These are phyloP conservation scores for Pleurotus salmoneostramineus DNA, from an alignment of 768 basidiomycete genomes.

Conservation along the genomic window DNA sequence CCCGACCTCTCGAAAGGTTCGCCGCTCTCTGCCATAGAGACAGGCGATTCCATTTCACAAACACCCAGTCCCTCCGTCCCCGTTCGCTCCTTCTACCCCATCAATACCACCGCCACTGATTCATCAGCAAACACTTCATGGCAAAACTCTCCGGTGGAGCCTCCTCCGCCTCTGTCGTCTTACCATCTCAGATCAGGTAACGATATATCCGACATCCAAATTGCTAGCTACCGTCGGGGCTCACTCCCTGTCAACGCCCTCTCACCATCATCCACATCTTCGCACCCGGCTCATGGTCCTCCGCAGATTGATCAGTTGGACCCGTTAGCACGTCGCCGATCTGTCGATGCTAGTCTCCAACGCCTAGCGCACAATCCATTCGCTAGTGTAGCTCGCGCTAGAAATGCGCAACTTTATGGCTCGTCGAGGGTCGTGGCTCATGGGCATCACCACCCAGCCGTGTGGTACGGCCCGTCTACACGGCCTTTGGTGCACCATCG, in stretches of 20 bases:
- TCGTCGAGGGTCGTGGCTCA: slow-evolving; percentile 21
- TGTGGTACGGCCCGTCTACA: slow-evolving; percentile 17
- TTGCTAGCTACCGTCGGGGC: slow-evolving; percentile 41
- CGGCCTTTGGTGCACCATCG: slow-evolving; percentile 17
- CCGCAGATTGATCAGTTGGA: slow-evolving; percentile 38
- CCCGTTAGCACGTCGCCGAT: slow-evolving; percentile 36
- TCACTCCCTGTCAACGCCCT: slow-evolving; percentile 50
- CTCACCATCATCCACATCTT: slow-evolving; percentile 5
- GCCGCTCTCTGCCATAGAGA: not conserved
- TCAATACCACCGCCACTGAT: slow-evolving; percentile 4
- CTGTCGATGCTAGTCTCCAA: slow-evolving; percentile 44
- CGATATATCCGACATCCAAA: slow-evolving; percentile 22
- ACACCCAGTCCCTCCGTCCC: slow-evolving; percentile 5
- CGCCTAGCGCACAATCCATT: slow-evolving; percentile 49
- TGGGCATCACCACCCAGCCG: slow-evolving; percentile 25
- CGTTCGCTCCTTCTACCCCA: not conserved
- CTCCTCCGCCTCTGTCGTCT: slow-evolving; percentile 28
- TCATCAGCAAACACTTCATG: slow-evolving; percentile 22
- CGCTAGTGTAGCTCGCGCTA: slow-evolving; percentile 46
- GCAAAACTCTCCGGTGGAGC: slow-evolving; percentile 32
- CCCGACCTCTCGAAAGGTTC: not conserved
- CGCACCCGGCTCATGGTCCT: slow-evolving; percentile 26
- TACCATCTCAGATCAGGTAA: slow-evolving; percentile 17
- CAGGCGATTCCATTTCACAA: slow-evolving; percentile 2
- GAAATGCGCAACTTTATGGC: slow-evolving; percentile 39